These are phyloP conservation scores for Albizia julibrissin DNA, from an alignment of 306 rosid genomes.

Conservation along the genomic window DNA sequence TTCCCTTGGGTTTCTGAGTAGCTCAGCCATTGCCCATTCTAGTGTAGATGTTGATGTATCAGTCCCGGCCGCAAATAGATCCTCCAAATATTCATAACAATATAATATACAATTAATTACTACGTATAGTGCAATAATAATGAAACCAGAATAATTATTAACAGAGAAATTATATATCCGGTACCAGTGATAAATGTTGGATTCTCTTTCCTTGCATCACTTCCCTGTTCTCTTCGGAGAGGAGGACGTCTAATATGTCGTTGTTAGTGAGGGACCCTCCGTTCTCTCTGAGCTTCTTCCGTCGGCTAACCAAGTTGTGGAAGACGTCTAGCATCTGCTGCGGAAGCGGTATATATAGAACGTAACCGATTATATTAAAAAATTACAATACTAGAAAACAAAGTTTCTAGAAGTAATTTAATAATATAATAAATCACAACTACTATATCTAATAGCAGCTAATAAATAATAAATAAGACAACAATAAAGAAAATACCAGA, in stretches of 20 bases:
- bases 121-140: too few species aligned
- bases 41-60: conserved; percentile 41
- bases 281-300: conserved; percentile 20
- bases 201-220: conserved; percentile 17
- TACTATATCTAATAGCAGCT: too few species aligned
- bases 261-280: background rate
- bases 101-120: too few species aligned
- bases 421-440: too few species aligned
- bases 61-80: conserved; percentile 43
- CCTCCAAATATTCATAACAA: conserved; percentile 22
- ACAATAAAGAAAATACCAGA: too few species aligned
- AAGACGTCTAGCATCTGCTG: background rate
- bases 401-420: too few species aligned
- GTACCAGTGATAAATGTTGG: conserved; percentile 29
- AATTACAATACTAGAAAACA: too few species aligned
- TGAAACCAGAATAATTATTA: background rate
- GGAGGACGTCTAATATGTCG: conserved; percentile 40
- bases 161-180: background rate
- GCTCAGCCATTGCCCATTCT: conserved; percentile 56
- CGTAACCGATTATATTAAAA: too few species aligned
- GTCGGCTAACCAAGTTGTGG: background rate
- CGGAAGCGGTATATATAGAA: too few species aligned
- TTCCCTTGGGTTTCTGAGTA: conserved; percentile 37
- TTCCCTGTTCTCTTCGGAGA: conserved; percentile 24
- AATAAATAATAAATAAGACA: too few species aligned